Base-by-base conservation (phyloP, 2,329 filamentous ascomycete genomes). In the Clonostachys rosea region DNA sequence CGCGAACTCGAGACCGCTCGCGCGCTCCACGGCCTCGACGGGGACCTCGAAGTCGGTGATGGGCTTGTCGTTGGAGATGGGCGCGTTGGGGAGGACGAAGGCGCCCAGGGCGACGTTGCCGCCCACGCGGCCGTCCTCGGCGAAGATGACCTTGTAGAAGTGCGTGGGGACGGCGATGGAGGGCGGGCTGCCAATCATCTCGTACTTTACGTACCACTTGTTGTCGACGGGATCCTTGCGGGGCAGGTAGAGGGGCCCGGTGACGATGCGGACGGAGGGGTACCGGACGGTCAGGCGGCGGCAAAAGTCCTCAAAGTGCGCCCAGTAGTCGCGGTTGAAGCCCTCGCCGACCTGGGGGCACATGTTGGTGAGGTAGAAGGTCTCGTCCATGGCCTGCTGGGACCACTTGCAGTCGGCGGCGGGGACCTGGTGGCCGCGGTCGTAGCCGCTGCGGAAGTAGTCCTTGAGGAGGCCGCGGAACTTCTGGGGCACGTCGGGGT, bases 271-370 rank as follows among this genome's bases (percentile, higher is more conserved):
- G 24, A 99, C 92, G 40, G 81, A 87, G 1, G 92, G 91, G 63
- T 96, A 99, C 46, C 74, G 78, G 42, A 75, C 70, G 1, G 91
- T 92, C 54, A 99, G 75, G 16, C 90, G 76, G 10, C 94, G 82
- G 70, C 92, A 96, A 62, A 97, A 99, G 62, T 96, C 92, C 71
- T 99, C 94, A 56, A 99, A 91, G 67, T 99, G 94, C 36, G 94
- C 88, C 94, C 94, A 99, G 79, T 99, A 99, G 72, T 99, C 94
- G 45, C 94, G 81, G 73, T 99, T 99, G 78, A 99, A 99, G 49
- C 94, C 94, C 63, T 96, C 90, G 55, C 94, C 94, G 33, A 99
- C 94, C 71, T 99, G 94, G 34, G 94, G 94, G 63, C 91, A 96
- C 91, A 99, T 99, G 73, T 99, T 99, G 63, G 80, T 86, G 47